phyloP scores from a whole-genome alignment of 2,329 filamentous ascomycete species.

The Lecanicillium sp. region DNA sequence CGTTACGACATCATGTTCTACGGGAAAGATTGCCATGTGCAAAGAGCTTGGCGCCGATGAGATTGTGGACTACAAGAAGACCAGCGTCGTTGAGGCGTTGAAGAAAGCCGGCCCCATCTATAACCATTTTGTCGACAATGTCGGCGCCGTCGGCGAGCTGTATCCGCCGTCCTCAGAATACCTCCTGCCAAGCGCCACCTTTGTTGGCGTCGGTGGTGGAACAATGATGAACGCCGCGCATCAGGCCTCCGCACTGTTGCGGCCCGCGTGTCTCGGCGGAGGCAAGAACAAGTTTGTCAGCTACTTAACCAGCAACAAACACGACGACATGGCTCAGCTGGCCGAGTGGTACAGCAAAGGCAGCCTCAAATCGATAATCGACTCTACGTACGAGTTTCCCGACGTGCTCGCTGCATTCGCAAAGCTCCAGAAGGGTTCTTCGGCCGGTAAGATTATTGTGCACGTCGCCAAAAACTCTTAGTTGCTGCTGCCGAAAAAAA shows the following conservation, averaged over 20 bases:
- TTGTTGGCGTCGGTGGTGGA: conserved; percentile 43
- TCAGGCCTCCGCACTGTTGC: conserved; percentile 21
- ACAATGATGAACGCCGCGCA: conserved; percentile 21
- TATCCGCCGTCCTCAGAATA: conserved; percentile 48
- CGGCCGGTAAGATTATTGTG: conserved; percentile 55
- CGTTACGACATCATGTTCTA: conserved; percentile 57
- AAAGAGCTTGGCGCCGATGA: conserved; percentile 57
- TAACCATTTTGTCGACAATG: conserved; percentile 47
- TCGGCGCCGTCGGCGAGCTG: conserved; percentile 32
- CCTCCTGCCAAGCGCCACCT: conserved; percentile 41
- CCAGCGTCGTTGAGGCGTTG: conserved; percentile 34
- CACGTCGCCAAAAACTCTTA: not conserved
- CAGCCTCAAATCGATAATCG: conserved; percentile 50
- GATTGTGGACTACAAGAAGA: conserved; percentile 55
- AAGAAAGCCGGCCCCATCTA: conserved; percentile 38
- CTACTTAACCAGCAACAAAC: conserved; percentile 33
- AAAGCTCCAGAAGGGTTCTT: conserved; percentile 51
- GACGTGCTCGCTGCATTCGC: conserved; percentile 52
- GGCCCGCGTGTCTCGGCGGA: conserved; percentile 33
- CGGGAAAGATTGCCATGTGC: conserved; percentile 51
- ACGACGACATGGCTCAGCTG: conserved; percentile 43
- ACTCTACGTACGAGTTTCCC: conserved; percentile 49
- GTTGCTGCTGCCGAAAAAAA: too few species aligned
- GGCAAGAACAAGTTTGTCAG: conserved; percentile 37
- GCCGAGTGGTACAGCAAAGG: conserved; percentile 51